These are phyloP conservation scores for Prosopis cineraria DNA, from an alignment of 306 rosid species.

Conservation along the genomic window DNA sequence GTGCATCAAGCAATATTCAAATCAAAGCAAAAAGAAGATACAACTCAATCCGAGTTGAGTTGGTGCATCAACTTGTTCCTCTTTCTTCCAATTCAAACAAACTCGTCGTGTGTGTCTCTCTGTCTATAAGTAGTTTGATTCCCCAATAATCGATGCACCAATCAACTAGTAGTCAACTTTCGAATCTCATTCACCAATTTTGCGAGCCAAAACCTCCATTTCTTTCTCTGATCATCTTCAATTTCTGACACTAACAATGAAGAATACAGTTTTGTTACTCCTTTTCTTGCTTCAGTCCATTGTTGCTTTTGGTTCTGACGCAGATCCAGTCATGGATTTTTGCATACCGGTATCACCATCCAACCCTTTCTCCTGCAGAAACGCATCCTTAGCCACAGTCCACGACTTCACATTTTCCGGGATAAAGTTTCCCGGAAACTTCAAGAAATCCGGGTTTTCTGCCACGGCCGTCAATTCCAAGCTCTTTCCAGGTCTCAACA, in stretches of 20 bases:
- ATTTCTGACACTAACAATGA: constrained; percentile 22
- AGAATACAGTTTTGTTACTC: constrained; percentile 27
- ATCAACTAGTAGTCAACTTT: neutral
- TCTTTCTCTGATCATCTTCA: constrained; percentile 18
- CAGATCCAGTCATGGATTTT: constrained; percentile 86
- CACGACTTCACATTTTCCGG: constrained; percentile 80
- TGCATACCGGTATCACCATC: constrained; percentile 56
- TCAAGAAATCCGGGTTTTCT: constrained; percentile 62
- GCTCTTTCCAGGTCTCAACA: constrained; percentile 84
- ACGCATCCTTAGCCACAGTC: constrained; percentile 63
- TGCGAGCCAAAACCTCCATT: neutral
- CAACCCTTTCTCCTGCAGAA: constrained; percentile 58
- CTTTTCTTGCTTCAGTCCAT: constrained; percentile 38
- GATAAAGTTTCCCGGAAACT: constrained; percentile 66
- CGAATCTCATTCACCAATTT: neutral
- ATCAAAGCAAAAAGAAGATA: neutral
- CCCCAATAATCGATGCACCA: constrained; percentile 31
- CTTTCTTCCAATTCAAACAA: constrained; percentile 36
- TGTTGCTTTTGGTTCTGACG: constrained; percentile 66
- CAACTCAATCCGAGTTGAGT: constrained; percentile 30
- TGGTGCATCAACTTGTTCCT: constrained; percentile 30
- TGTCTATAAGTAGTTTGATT: constrained; percentile 30
- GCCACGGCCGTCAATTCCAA: constrained; percentile 64
- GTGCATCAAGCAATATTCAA: constrained; percentile 43
- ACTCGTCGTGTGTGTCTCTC: no score